Conservation (phyloP, 345 rosid genomes). For the Arabidopsis thaliana region TAIR10.1 NC_003076.8:23650001-23650500, state of each 20-base stretch:
- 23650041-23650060: slow-evolving; percentile 98
- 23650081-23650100: slow-evolving; percentile 54
- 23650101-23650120: slow-evolving; percentile 2
- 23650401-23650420: slow-evolving; percentile 92
- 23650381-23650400: slow-evolving; percentile 36
- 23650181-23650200: slow-evolving; percentile 83
- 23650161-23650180: slow-evolving; percentile 92
- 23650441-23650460: slow-evolving; percentile 46
- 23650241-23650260: slow-evolving; percentile 50
- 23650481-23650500: slow-evolving; percentile 65
- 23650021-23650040: slow-evolving; percentile 87
- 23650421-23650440: slow-evolving; percentile 72
- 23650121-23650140: slow-evolving; percentile 24
- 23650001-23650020: slow-evolving; percentile 78
- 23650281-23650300: slow-evolving; percentile 34
- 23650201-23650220: slow-evolving; percentile 81
- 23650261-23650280: slow-evolving; percentile 48
- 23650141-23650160: slow-evolving; percentile 68
- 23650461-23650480: slow-evolving; percentile 45
- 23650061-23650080: slow-evolving; percentile 96
- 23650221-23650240: slow-evolving; percentile 74
- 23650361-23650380: slow-evolving; percentile 24
- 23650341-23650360: slow-evolving; percentile 19
- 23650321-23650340: slow-evolving; percentile 41
- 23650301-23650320: slow-evolving; percentile 37